Evolutionary conservation across 225 moss, liverwort and hornwort species (phyloP).

Genomic region (Pseudisothecium myosuroides): DNA sequence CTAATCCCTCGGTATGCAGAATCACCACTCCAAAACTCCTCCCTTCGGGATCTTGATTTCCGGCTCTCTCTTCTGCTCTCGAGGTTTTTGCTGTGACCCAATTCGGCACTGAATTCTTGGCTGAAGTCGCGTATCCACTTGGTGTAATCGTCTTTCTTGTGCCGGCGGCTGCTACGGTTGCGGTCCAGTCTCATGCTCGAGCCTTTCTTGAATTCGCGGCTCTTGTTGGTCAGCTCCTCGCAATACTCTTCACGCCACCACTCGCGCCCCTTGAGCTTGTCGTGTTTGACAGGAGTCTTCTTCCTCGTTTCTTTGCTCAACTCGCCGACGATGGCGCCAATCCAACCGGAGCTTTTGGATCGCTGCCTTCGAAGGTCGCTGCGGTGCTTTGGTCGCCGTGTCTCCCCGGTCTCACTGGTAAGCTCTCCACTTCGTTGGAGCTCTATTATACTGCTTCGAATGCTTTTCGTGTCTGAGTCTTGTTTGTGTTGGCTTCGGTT

Average conservation of each 20-base stretch:
- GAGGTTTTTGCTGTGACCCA: conserved; percentile 51
- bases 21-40: conserved; percentile 87
- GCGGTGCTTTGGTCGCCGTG: conserved; percentile 25
- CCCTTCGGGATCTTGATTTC: conserved; percentile 65
- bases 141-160: conserved; percentile 72
- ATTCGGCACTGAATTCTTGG: conserved; percentile 35
- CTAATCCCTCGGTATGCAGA: conserved; percentile 48
- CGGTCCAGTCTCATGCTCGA: conserved; percentile 32
- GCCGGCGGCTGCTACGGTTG: conserved; percentile 49
- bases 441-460: conserved; percentile 14
- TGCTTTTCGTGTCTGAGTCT: conserved; percentile 60
- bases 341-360: conserved; percentile 89
- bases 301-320: conserved; percentile 51
- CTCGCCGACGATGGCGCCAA: conserved; percentile 56
- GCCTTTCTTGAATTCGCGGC: conserved; percentile 52
- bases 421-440: conserved; percentile 50
- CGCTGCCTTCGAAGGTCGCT: conserved; percentile 26
- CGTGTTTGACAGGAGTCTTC: conserved; percentile 43
- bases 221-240: conserved; percentile 55
- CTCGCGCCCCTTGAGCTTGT: conserved; percentile 67
- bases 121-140: conserved; percentile 51
- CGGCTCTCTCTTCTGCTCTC: conserved; percentile 39
- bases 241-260: conserved; percentile 95
- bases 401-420: conserved; percentile 15
- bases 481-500: conserved; percentile 24